These are phyloP conservation scores for Aureobasidium musti DNA, from an alignment of 2,329 filamentous ascomycete genomes.

Conservation along the genomic window DNA sequence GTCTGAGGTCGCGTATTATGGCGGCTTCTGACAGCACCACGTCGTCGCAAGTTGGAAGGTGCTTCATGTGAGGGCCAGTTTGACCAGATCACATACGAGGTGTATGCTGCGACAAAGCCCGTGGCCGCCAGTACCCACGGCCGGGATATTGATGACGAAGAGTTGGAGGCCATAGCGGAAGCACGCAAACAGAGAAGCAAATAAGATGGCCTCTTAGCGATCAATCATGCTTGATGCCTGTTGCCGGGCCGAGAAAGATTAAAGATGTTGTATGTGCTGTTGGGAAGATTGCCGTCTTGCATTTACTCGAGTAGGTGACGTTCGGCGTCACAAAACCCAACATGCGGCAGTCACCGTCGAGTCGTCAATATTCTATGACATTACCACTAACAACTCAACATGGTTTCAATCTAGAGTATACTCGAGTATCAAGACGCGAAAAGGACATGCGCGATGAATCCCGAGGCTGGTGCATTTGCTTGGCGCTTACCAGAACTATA, in stretches of 20 bases:
- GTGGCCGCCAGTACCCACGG: conserved; percentile 60
- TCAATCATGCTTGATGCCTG: conserved; percentile 25
- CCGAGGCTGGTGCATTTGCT: neutral
- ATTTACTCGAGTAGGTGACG: neutral
- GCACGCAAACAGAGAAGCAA: neutral
- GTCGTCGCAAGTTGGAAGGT: conserved; percentile 56
- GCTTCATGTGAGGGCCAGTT: conserved; percentile 39
- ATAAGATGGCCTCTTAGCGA: conserved; percentile 1
- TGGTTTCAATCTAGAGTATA: too few species aligned
- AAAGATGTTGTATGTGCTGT: neutral
- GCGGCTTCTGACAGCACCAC: conserved; percentile 65
- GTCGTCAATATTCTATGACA: too few species aligned
- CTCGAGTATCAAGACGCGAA: too few species aligned
- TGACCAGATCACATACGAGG: conserved; percentile 61
- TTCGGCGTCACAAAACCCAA: neutral
- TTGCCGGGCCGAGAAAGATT: neutral
- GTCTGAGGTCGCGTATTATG: neutral
- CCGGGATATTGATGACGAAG: conserved; percentile 33
- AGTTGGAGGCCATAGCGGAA: conserved; percentile 21
- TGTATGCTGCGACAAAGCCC: conserved; percentile 58
- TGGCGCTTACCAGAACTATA: neutral
- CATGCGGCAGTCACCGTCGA: neutral
- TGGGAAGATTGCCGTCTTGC: neutral
- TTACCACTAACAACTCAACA: neutral
- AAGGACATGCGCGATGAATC: neutral